These are phyloP conservation scores for Exidia glandulosa DNA, from an alignment of 768 basidiomycete genomes.

Conservation along the genomic window DNA sequence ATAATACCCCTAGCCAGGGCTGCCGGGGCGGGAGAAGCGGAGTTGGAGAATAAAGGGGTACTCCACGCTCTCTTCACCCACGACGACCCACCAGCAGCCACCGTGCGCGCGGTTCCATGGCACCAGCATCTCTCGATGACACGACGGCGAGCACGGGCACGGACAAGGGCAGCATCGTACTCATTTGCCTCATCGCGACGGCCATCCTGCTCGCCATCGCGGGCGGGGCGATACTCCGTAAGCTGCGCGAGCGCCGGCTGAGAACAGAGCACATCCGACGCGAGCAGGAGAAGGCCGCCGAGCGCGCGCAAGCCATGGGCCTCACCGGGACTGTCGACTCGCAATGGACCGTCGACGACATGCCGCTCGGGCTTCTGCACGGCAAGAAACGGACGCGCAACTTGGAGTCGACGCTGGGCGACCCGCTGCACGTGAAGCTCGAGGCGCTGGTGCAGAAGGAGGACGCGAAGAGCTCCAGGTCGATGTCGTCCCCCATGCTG, in stretches of 20 bases:
- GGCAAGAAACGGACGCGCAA: too few relatives aligned
- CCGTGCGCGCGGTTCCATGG: not conserved
- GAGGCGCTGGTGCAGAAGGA: too few relatives aligned
- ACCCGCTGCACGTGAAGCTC: not conserved
- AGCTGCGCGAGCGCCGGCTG: not conserved
- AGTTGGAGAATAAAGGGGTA: too few relatives aligned
- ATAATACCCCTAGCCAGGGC: too few relatives aligned
- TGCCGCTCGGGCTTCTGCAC: not conserved
- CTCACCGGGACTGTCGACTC: not conserved
- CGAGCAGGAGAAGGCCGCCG: not conserved
- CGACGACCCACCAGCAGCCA: not conserved
- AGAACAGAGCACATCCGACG: not conserved
- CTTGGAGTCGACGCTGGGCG: too few relatives aligned
- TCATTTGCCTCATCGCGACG: not conserved
- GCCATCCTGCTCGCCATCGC: not conserved
- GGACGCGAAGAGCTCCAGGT: too few relatives aligned
- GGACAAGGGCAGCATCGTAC: not conserved
- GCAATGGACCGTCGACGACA: not conserved
- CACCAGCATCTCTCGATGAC: not conserved
- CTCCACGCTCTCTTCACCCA: too few relatives aligned
- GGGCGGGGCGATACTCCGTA: not conserved
- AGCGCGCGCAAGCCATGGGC: too few relatives aligned
- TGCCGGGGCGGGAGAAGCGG: too few relatives aligned
- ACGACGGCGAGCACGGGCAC: not conserved
- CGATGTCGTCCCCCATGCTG: too few relatives aligned